Conservation (phyloP, 768 basidiomycete species). For the Lactifluus rugatus region DNA sequence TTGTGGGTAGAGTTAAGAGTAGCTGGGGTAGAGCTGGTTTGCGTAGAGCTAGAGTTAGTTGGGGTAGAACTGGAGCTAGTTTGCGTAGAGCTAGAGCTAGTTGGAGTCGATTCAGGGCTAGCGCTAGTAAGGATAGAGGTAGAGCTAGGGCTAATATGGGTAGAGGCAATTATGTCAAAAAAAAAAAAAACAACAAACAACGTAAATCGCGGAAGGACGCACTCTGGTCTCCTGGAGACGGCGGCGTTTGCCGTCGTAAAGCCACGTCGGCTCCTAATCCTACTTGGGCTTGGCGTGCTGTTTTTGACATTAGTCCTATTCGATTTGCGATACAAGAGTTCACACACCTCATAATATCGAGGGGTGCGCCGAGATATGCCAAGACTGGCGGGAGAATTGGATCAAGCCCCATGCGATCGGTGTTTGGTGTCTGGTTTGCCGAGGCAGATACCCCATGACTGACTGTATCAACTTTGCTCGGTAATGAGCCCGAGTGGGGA, state of each 20-base stretch:
- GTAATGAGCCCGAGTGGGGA: background rate
- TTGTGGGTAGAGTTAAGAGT: background rate
- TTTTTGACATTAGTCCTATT: background rate
- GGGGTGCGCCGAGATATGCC: background rate
- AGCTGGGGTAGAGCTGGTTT: too few species aligned
- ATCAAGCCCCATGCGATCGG: background rate
- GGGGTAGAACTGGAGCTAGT: too few species aligned
- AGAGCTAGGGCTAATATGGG: background rate
- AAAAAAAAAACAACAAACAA: background rate
- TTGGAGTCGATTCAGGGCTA: too few species aligned
- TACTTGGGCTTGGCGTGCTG: background rate
- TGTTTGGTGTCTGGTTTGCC: background rate
- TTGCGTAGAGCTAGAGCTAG: too few species aligned
- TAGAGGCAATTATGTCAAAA: too few species aligned
- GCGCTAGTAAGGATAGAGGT: too few species aligned
- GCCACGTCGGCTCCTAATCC: background rate
- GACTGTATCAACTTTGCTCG: background rate
- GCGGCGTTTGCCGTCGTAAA: background rate
- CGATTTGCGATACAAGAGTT: background rate
- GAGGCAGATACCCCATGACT: background rate
- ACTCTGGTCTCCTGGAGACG: background rate
- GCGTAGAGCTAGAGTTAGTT: too few species aligned
- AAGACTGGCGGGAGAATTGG: background rate
- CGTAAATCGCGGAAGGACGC: too few species aligned
- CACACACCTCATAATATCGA: constrained; percentile 3